Base-by-base conservation (phyloP, 192 early-diverging fungal genomes). In the Podila minutissima region DNA sequence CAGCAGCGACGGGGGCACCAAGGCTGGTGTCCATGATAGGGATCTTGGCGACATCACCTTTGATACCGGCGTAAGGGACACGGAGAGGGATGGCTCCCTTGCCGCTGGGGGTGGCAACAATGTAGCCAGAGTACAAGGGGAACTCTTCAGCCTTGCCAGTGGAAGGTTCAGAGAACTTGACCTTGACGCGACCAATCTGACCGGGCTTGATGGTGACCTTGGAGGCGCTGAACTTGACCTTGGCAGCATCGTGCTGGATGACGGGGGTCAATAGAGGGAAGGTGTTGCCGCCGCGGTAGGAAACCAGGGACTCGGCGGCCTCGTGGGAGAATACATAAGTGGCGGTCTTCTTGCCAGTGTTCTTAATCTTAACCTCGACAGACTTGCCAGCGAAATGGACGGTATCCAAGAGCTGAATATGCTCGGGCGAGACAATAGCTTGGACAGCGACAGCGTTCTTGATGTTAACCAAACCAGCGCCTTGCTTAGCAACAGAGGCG, bases 381-480 rank as follows among this genome's bases (percentile, higher is more conserved):
- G 71, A 83, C 12, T 76, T 68, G 20, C 38, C 48, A 17, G 60
- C 69, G 24, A 71, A 35, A 71, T 86, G 70, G 7, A 51, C 73
- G 32, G 75, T 81, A 59, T 92, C 88, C 59, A 87, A 87, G 41
- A 94, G 79, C 8, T 88, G 84, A 38, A 95, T 66, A 10, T 83
- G 81, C 12, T 86, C 74, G 2, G 95, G 94, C 10, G 73, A 75
- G 38, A 94, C 74, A 1, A 74, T 38, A 2, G 84, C 81, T 15
- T 87, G 85, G 11, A 91, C 69, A 11, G 48, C 75, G 53, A 95
- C 51, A 5, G 95, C 89, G 29, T 86, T 67, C 58, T 83, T 86
- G 51, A 94, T 71, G 81, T 95, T 89, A 31, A 97, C 84, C 31
- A 97, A 83, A 22, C 96, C 96, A 53, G 84, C 85, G 10, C 94